Conservation (phyloP, 495 filamentous ascomycete species). For the Podospora tetraspora region DNA sequence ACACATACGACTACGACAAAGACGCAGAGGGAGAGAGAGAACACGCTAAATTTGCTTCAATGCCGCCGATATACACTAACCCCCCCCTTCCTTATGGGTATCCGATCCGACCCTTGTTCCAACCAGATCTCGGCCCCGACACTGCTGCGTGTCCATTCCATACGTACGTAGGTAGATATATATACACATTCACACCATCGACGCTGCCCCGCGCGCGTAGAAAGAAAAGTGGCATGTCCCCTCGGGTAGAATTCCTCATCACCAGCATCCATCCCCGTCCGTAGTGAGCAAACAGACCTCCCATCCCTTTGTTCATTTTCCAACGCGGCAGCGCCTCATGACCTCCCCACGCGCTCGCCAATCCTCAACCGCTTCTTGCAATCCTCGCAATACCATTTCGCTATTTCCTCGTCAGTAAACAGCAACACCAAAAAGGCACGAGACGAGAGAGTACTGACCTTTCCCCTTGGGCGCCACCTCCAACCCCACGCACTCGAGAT, state of each 20-base stretch:
- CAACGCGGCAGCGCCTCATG: neutral
- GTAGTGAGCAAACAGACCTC: neutral
- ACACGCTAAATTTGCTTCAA: neutral
- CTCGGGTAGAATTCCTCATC: neutral
- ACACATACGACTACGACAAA: too few relatives aligned
- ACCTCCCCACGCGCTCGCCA: slow-evolving; percentile 35
- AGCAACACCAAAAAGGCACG: neutral
- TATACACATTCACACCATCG: neutral
- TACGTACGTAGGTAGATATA: neutral
- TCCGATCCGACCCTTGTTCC: neutral
- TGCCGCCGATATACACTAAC: neutral
- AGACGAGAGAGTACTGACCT: slow-evolving; percentile 50
- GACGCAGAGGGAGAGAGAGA: neutral
- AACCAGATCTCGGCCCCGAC: neutral
- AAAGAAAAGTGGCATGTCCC: neutral
- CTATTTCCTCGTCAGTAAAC: slow-evolving; percentile 36
- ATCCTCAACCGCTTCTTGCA: slow-evolving; percentile 68
- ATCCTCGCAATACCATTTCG: slow-evolving; percentile 88
- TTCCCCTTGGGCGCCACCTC: slow-evolving; percentile 78
- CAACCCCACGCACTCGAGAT: slow-evolving; percentile 85
- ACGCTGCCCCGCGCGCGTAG: neutral
- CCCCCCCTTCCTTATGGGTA: neutral
- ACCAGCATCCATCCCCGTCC: neutral
- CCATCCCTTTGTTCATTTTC: neutral
- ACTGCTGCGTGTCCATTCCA: neutral